These are phyloP conservation scores for Teratosphaeria viscida DNA, from an alignment of 2,329 filamentous ascomycete genomes.

Conservation along the genomic window DNA sequence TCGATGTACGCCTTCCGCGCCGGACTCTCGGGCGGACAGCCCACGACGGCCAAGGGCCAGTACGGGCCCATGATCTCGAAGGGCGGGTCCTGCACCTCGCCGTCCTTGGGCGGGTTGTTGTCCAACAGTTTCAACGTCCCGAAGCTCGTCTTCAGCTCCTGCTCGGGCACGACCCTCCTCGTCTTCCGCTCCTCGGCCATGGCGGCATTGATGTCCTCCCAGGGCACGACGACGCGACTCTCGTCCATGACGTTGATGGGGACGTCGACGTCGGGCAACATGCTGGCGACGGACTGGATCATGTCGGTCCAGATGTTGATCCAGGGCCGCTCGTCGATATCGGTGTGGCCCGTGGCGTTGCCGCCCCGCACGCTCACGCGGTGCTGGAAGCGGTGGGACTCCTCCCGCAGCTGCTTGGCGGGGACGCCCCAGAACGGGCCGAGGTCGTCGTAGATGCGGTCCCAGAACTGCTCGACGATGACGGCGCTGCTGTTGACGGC, in stretches of 20 bases:
- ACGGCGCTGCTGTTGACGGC: conserved; percentile 33
- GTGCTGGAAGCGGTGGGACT: conserved; percentile 29
- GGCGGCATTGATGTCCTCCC: conserved; percentile 34
- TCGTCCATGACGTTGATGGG: conserved; percentile 42
- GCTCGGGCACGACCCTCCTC: conserved; percentile 19
- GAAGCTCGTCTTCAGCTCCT: conserved; percentile 23
- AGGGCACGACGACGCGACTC: conserved; percentile 36
- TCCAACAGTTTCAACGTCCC: conserved; percentile 19
- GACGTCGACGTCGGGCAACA: conserved; percentile 37
- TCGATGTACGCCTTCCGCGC: conserved; percentile 26
- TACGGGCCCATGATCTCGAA: conserved; percentile 27
- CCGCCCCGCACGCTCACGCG: conserved; percentile 33
- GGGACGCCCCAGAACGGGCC: conserved; percentile 40
- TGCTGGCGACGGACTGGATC: conserved; percentile 26
- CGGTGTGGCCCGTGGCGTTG: conserved; percentile 22
- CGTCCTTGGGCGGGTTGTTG: conserved; percentile 10
- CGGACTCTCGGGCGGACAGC: conserved; percentile 30
- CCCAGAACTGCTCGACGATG: conserved; percentile 41
- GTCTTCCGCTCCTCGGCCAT: conserved; percentile 23
- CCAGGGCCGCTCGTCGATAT: conserved; percentile 24
- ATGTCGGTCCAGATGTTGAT: conserved; percentile 34
- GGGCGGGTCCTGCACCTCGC: conserved; percentile 14
- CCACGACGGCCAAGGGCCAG: conserved; percentile 34
- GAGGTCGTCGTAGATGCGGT: conserved; percentile 41
- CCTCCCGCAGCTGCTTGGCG: conserved; percentile 31